Base-by-base conservation (phyloP, 129 eudicot species). In the Flaveria robusta region DNA sequence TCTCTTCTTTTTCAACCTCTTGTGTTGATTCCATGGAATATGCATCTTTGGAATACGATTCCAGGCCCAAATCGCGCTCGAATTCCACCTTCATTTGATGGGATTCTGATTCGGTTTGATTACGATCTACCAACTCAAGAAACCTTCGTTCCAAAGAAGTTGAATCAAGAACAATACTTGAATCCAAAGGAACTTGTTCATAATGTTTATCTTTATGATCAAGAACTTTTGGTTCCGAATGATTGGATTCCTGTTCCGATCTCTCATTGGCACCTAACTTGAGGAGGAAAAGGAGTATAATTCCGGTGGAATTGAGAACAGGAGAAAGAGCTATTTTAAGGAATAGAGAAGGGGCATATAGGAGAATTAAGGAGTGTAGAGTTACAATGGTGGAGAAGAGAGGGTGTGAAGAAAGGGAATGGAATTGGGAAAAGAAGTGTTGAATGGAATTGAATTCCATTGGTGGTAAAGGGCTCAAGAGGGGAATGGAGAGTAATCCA, bases 261-360 rank as follows among this genome's bases (percentile, higher is more conserved):
- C 50, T 81, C 69, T 85, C 92, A 15, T 71, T 56, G 4, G 89
- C 84, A 20, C 96, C 98, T 51, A 83, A 72, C 60, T 88, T 46
- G 75, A 93, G 89, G 50, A 93, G 93, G 80, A 43, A 80, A 11
- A 90, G 83, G 19, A 90, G 78, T 79, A 88, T 72, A 70, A 86
- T 70, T 0, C 68, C 76, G 27, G 98, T 85, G 83, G 88, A 81
- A 64, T 86, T 74, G 3, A 86, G 26, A 52, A 90, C 85, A 1
- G 98, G 96, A 10, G 96, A 86, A 70, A 82, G 46, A 76, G 77
- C 24, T n/a, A 88, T 13, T 39, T 10, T 64, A 8, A 81, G 69
- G 84, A 82, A 86, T 71, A 77, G 6, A 19, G 87, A 50, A 1
- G 98, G 96, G 47, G 81, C 80, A 68, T 90, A 93, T 58, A 93